A percentile compares a stretch with the other conserved stretches of the same genome.
Conservation (phyloP, 306 rosid species). For the Calophaca sinica region DNA sequence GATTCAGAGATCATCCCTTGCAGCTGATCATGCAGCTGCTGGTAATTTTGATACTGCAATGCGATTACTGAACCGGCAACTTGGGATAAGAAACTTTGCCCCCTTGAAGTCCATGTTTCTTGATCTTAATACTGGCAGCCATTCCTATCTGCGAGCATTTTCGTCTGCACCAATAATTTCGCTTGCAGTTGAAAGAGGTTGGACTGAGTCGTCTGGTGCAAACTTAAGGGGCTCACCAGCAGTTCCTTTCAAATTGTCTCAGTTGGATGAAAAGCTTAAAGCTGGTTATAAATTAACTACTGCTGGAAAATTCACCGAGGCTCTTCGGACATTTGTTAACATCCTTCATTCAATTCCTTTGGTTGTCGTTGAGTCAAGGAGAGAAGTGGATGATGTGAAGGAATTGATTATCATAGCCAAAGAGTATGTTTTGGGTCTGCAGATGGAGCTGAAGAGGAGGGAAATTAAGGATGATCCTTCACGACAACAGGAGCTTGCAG, state of each 20-base stretch:
- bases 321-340: constrained; percentile 61
- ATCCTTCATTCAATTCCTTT: constrained; percentile 82
- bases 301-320: constrained; percentile 76
- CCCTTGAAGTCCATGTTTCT: constrained; percentile 76
- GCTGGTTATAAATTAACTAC: constrained; percentile 84
- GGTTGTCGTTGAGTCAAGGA: constrained; percentile 81
- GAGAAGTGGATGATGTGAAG: constrained; percentile 92
- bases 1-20: constrained; percentile 85
- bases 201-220: constrained; percentile 81
- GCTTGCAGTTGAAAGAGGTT: constrained; percentile 82
- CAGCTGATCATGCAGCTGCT: constrained; percentile 93
- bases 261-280: constrained; percentile 81
- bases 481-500: constrained; percentile 90
- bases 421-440: constrained; percentile 78
- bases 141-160: constrained; percentile 73
- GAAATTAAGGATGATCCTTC: constrained; percentile 66
- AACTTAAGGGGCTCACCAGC: constrained; percentile 79
- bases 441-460: constrained; percentile 81
- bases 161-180: constrained; percentile 73
- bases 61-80: constrained; percentile 83
- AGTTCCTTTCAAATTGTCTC: constrained; percentile 72
- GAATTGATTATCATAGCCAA: constrained; percentile 73
- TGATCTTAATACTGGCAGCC: constrained; percentile 77
- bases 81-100: constrained; percentile 73
- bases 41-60: constrained; percentile 91